A percentile compares a stretch with the other conserved stretches of the same genome.
phyloP scores from a whole-genome alignment of 1,284 basidiomycete genomes.

The Mycosarcoma maydis region DNA sequence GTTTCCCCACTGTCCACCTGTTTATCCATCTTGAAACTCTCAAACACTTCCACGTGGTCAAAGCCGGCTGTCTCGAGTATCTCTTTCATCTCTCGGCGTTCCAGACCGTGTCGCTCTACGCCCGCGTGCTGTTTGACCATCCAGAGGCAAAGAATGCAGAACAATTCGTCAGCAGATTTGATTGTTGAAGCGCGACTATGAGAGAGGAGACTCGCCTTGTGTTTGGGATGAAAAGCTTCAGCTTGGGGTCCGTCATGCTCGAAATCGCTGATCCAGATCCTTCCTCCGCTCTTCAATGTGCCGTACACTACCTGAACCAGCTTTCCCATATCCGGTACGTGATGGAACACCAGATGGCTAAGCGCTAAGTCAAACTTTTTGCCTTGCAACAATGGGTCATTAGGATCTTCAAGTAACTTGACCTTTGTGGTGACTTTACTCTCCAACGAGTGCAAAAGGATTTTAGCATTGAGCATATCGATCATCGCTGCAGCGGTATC shows the following conservation, averaged over 20 bases:
- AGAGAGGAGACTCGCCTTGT: no score
- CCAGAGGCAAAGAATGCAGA: no score
- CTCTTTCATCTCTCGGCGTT: conserved; percentile 26
- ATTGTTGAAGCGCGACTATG: no score
- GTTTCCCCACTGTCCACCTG: conserved; percentile 12
- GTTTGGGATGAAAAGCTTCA: conserved; percentile 41
- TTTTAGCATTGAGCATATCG: conserved; percentile 36
- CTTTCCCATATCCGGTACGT: conserved; percentile 32
- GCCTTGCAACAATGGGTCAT: conserved; percentile 26
- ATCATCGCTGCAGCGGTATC: conserved; percentile 45
- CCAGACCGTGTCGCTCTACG: conserved; percentile 45
- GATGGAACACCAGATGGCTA: conserved; percentile 49
- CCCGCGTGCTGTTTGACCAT: no score
- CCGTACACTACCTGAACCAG: conserved; percentile 31
- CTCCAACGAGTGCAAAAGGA: neutral
- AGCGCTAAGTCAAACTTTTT: conserved; percentile 28
- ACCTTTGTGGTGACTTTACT: conserved; percentile 23
- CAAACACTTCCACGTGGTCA: conserved; percentile 36
- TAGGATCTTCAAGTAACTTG: conserved; percentile 30
- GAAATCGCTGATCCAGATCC: conserved; percentile 43
- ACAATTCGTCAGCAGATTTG: no score
- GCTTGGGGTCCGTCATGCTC: conserved; percentile 33
- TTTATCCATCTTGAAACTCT: conserved; percentile 42
- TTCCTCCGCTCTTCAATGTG: conserved; percentile 8
- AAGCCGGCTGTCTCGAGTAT: conserved; percentile 35